Conservation (phyloP, 1,284 basidiomycete genomes). For the Ceratobasidium sp. region DNA sequence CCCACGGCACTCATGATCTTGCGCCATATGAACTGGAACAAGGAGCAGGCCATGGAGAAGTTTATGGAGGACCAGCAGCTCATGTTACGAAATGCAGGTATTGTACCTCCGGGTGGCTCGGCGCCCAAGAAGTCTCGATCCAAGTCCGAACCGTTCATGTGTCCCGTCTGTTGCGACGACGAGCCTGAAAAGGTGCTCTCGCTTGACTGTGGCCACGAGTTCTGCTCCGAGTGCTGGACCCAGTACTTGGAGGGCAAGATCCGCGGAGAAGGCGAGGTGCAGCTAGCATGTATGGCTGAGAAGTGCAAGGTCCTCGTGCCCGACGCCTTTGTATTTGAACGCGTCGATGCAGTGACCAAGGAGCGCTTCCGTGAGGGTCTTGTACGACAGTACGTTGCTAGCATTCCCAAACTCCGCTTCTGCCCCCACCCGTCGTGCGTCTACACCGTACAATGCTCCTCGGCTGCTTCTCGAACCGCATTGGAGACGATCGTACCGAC, state of each 20-base stretch:
- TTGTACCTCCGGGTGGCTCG: slow-evolving; percentile 51
- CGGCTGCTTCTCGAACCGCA: slow-evolving; percentile 72
- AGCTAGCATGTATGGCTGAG: slow-evolving; percentile 92
- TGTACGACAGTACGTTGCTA: slow-evolving; percentile 88
- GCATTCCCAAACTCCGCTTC: slow-evolving; percentile 84
- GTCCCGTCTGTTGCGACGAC: slow-evolving; percentile 91
- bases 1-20: slow-evolving; percentile 76
- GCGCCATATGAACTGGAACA: slow-evolving; percentile 91
- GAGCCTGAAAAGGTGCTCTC: slow-evolving; percentile 62
- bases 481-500: slow-evolving; percentile 85
- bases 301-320: slow-evolving; percentile 80
- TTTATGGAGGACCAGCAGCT: slow-evolving; percentile 87
- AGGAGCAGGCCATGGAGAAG: slow-evolving; percentile 91
- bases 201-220: slow-evolving; percentile 79
- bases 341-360: slow-evolving; percentile 47
- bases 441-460: slow-evolving; percentile 85
- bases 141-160: slow-evolving; percentile 67
- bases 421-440: slow-evolving; percentile 88
- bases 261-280: slow-evolving; percentile 85
- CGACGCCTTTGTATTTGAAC: slow-evolving; percentile 60
- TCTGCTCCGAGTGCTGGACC: slow-evolving; percentile 86
- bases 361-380: slow-evolving; percentile 68
- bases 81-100: slow-evolving; percentile 74
- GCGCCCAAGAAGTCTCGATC: slow-evolving; percentile 46
- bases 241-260: slow-evolving; percentile 87